A percentile compares a stretch with the other conserved stretches of the same genome.
These are phyloP conservation scores for Andrographis paniculata DNA, from an alignment of 305 asterid genomes.

Conservation along the genomic window DNA sequence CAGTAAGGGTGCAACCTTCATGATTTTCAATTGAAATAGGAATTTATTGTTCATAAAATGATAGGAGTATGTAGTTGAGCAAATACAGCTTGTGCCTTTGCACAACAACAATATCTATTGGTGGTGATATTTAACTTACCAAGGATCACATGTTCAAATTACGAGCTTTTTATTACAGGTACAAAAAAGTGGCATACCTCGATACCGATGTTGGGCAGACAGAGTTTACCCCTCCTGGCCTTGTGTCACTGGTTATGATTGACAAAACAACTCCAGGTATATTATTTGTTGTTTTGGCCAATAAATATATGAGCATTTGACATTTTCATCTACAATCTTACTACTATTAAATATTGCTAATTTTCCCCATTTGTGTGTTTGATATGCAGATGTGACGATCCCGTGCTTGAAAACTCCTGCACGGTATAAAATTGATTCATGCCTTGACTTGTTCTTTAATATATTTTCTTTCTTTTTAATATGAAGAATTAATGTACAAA, in stretches of 20 bases:
- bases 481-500: no score
- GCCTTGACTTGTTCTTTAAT: no score
- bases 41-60: constrained; percentile 5
- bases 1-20: constrained; percentile 5
- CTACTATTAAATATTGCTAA: not conserved
- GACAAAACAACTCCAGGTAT: constrained; percentile 74
- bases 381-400: constrained; percentile 55
- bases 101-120: no score
- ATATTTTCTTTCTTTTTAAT: no score
- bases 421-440: constrained; percentile 63
- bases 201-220: constrained; percentile 98
- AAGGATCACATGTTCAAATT: constrained; percentile 12
- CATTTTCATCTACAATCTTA: not conserved
- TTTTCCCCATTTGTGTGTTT: constrained; percentile 5
- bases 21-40: constrained; percentile 5
- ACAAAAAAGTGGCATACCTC: constrained; percentile 78
- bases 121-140: no score
- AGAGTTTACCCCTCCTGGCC: constrained; percentile 93
- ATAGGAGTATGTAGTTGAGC: constrained; percentile 6
- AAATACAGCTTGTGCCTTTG: not conserved
- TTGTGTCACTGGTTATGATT: constrained; percentile 59
- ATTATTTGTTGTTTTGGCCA: constrained; percentile 1
- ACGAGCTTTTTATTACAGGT: constrained; percentile 37
- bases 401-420: constrained; percentile 90
- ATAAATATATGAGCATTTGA: no score